These are phyloP conservation scores for Tolypocladium tundrense DNA, from an alignment of 2,329 filamentous ascomycete genomes.

Conservation along the genomic window DNA sequence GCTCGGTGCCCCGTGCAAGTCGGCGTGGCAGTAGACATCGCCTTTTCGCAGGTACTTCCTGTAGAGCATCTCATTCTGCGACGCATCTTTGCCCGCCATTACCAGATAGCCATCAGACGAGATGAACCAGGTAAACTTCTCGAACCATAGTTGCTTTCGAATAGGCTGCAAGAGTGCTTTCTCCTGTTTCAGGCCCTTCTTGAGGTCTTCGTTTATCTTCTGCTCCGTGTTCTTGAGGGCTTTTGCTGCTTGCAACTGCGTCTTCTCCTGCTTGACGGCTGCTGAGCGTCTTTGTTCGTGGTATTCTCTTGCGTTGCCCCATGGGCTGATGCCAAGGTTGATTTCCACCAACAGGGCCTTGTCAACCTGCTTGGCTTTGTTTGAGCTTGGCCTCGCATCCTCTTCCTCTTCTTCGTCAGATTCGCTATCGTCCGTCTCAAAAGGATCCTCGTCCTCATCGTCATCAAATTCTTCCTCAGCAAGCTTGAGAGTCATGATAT, in stretches of 20 bases:
- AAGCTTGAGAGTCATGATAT: slow-evolving; percentile 71
- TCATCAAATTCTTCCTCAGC: slow-evolving; percentile 58
- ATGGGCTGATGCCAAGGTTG: slow-evolving; percentile 70
- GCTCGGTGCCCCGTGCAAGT: slow-evolving; percentile 73
- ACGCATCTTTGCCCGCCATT: slow-evolving; percentile 75
- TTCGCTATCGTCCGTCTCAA: slow-evolving; percentile 59
- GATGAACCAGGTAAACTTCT: slow-evolving; percentile 93
- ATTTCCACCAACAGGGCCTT: slow-evolving; percentile 67
- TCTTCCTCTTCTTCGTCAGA: slow-evolving; percentile 22
- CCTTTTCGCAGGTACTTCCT: slow-evolving; percentile 75
- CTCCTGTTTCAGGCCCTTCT: slow-evolving; percentile 82
- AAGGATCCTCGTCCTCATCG: slow-evolving; percentile 47
- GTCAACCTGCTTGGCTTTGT: slow-evolving; percentile 32
- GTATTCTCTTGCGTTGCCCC: slow-evolving; percentile 84
- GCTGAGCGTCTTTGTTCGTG: slow-evolving; percentile 82
- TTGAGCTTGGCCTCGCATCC: slow-evolving; percentile 10
- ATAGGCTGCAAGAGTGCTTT: slow-evolving; percentile 79
- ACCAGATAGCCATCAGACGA: slow-evolving; percentile 93
- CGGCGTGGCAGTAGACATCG: slow-evolving; percentile 86
- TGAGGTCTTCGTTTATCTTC: slow-evolving; percentile 78
- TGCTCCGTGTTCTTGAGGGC: slow-evolving; percentile 84
- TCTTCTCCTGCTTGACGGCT: slow-evolving; percentile 80
- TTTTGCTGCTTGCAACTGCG: slow-evolving; percentile 65
- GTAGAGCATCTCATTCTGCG: slow-evolving; percentile 91
- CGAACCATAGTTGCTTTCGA: slow-evolving; percentile 83